Evolutionary conservation across 2,329 filamentous ascomycete species (phyloP).

Genomic region (Malbranchea cinnamomea): DNA sequence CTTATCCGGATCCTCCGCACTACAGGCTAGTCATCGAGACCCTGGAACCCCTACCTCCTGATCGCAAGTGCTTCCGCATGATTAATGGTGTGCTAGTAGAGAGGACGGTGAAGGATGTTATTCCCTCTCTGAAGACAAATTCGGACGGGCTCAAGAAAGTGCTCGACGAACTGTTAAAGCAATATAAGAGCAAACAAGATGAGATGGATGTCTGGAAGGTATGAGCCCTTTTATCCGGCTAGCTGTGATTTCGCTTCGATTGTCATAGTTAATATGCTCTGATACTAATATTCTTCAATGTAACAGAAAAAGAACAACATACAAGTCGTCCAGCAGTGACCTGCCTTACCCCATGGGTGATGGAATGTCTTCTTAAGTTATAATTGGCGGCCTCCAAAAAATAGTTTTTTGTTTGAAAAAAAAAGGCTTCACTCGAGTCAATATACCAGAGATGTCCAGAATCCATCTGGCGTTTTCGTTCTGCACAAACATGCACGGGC

Average conservation of each 20-base stretch:
- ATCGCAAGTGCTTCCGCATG: slow-evolving; percentile 96
- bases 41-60: slow-evolving; percentile 60
- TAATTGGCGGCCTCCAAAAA: too few species aligned
- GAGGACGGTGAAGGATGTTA: slow-evolving; percentile 80
- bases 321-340: slow-evolving; percentile 23
- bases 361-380: too few species aligned
- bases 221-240: slow-evolving; percentile 17
- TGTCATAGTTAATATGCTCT: not conserved
- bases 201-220: slow-evolving; percentile 99
- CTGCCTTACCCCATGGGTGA: not conserved
- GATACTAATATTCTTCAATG: not conserved
- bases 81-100: slow-evolving; percentile 95
- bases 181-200: slow-evolving; percentile 87
- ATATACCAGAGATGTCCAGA: too few species aligned
- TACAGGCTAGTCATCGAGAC: slow-evolving; percentile 85
- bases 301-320: slow-evolving; percentile 25
- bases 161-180: slow-evolving; percentile 83
- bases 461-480: too few species aligned
- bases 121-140: slow-evolving; percentile 84
- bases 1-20: slow-evolving; percentile 2
- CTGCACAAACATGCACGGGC: too few species aligned
- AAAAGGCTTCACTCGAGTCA: too few species aligned
- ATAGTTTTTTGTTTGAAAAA: too few species aligned
- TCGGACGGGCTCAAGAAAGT: slow-evolving; percentile 89
- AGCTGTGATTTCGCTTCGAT: not conserved